Conservation (phyloP, 192 early-diverging fungal species). For the Coemansia sp. region DNA sequence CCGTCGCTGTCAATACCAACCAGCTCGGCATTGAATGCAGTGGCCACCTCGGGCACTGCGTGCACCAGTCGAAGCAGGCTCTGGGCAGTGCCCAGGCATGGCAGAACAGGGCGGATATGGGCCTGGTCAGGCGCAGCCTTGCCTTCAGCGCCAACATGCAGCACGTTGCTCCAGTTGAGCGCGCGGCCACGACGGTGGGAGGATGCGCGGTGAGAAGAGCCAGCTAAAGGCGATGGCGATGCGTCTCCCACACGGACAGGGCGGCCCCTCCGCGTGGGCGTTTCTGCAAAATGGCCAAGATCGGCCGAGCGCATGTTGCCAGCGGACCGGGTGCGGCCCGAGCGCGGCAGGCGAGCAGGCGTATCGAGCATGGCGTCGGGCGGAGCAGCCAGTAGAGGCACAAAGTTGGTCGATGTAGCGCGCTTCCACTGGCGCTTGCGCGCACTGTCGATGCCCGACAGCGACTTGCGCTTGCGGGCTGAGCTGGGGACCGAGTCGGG, state of each 20-base stretch:
- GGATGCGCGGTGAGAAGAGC: constrained; percentile 8
- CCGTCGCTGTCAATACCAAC: constrained; percentile 39
- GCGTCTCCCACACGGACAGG: neutral
- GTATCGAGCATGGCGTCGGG: constrained; percentile 9
- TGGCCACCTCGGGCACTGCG: constrained; percentile 40
- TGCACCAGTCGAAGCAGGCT: constrained; percentile 35
- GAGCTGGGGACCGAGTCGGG: constrained; percentile 19
- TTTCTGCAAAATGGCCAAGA: constrained; percentile 3
- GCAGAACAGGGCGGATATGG: constrained; percentile 43
- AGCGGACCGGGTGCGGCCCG: constrained; percentile 16
- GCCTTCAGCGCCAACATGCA: constrained; percentile 36
- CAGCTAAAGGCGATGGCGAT: neutral
- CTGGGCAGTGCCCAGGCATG: constrained; percentile 25
- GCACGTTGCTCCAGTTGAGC: constrained; percentile 46
- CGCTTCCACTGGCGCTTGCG: constrained; percentile 57
- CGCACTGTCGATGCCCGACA: constrained; percentile 52
- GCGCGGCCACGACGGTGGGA: constrained; percentile 42
- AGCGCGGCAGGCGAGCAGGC: constrained; percentile 16
- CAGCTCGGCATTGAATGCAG: constrained; percentile 48
- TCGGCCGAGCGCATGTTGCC: constrained; percentile 10
- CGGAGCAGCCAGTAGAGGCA: constrained; percentile 41
- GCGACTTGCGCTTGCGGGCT: constrained; percentile 54
- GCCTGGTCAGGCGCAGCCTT: constrained; percentile 13
- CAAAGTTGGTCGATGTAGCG: constrained; percentile 49
- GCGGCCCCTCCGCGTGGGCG: constrained; percentile 18